Conservation (phyloP, 495 filamentous ascomycete species). For the Aspergillus kassunensis region DNA sequence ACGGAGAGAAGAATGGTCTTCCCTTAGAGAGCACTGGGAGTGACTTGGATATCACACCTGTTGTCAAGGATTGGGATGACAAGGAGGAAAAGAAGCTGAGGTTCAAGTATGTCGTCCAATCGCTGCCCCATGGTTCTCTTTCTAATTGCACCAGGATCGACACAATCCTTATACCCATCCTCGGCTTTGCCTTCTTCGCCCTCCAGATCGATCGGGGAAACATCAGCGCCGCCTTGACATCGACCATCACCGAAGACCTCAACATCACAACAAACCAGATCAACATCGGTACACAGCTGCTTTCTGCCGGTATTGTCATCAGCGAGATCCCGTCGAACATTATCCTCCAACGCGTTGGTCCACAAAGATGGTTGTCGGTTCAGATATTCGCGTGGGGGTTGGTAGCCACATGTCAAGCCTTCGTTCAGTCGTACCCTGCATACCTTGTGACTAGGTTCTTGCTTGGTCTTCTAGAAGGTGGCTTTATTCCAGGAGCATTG, state of each 20-base stretch:
- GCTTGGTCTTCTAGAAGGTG: constrained; percentile 54
- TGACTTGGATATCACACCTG: constrained; percentile 6
- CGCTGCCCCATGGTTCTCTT: background rate
- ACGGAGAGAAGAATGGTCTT: constrained; percentile 7
- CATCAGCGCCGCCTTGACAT: constrained; percentile 48
- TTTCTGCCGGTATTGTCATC: constrained; percentile 54
- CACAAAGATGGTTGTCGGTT: constrained; percentile 48
- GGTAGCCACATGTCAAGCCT: constrained; percentile 57
- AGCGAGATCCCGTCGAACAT: constrained; percentile 57
- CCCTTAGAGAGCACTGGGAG: background rate
- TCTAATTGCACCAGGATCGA: constrained; percentile 37
- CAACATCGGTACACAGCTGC: constrained; percentile 53
- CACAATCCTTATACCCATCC: constrained; percentile 47
- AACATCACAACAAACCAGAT: constrained; percentile 54
- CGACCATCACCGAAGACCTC: constrained; percentile 49
- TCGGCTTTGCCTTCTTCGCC: constrained; percentile 56
- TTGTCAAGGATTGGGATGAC: constrained; percentile 33
- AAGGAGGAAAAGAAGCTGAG: constrained; percentile 24
- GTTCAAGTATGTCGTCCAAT: constrained; percentile 24
- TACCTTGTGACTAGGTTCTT: constrained; percentile 51
- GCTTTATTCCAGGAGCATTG: constrained; percentile 59
- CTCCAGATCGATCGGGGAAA: constrained; percentile 53
- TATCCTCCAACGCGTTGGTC: constrained; percentile 52
- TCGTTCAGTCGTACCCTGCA: constrained; percentile 47
- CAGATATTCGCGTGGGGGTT: constrained; percentile 59